These are phyloP conservation scores for Sarocladium brachiariae DNA, from an alignment of 2,329 filamentous ascomycete genomes.

Conservation along the genomic window DNA sequence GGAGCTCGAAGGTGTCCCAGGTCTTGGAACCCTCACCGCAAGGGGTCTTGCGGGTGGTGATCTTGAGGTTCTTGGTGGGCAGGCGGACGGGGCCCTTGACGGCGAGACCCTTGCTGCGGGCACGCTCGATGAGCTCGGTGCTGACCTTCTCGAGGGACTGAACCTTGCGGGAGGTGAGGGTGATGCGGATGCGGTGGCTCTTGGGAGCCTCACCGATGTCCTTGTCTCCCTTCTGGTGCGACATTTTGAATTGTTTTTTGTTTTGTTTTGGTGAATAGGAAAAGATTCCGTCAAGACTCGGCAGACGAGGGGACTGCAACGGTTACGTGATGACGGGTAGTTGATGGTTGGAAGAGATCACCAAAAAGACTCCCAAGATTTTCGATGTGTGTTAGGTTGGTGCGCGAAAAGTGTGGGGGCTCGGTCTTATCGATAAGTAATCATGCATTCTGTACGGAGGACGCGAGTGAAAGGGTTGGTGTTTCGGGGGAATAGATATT, in stretches of 20 bases:
- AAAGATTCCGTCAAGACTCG: slow-evolving; percentile 10
- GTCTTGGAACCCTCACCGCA: slow-evolving; percentile 99
- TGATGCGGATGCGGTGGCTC: slow-evolving; percentile 98
- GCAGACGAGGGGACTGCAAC: slow-evolving; percentile 9
- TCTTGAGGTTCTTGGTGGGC: slow-evolving; percentile 93
- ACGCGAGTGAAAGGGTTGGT: no score
- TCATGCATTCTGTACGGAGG: no score
- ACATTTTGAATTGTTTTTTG: slow-evolving; percentile 5
- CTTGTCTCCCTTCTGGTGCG: slow-evolving; percentile 90
- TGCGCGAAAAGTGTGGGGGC: slow-evolving; percentile 7
- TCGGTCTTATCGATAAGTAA: slow-evolving; percentile 1
- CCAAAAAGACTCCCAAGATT: background rate
- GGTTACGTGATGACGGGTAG: slow-evolving; percentile 10
- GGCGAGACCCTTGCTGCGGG: slow-evolving; percentile 95
- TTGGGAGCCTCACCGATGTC: slow-evolving; percentile 87
- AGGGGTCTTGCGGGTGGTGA: slow-evolving; percentile 98
- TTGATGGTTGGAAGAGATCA: background rate
- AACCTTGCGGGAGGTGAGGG: slow-evolving; percentile 91
- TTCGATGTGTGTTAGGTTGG: slow-evolving; percentile 5
- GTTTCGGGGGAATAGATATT: slow-evolving; percentile 1
- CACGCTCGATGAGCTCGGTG: slow-evolving; percentile 95
- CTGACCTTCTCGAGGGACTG: slow-evolving; percentile 96
- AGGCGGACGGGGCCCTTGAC: slow-evolving; percentile 98
- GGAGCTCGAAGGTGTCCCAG: slow-evolving; percentile 98
- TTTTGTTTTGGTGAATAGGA: slow-evolving; percentile 1